Conservation (phyloP, 768 basidiomycete genomes). For the Lactifluus volemus region DNA sequence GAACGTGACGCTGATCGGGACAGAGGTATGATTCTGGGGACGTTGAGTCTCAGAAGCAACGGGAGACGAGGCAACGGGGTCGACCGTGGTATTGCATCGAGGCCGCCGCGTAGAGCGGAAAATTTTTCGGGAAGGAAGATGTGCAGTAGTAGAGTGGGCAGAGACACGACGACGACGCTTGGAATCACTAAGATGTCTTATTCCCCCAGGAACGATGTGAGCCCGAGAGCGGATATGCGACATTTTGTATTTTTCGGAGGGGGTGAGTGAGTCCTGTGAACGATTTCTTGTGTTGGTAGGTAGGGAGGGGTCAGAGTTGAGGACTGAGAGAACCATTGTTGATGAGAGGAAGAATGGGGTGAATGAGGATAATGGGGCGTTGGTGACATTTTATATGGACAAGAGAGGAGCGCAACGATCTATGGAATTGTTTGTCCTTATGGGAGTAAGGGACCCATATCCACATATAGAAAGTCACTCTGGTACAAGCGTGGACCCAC, state of each 20-base stretch:
- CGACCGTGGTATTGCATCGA: not conserved
- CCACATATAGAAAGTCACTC: too few species aligned
- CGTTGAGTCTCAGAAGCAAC: not conserved
- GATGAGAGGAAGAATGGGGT: not conserved
- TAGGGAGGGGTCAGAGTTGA: conserved; percentile 2
- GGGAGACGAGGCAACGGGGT: not conserved
- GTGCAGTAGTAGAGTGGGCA: not conserved
- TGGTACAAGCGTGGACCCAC: conserved; percentile 5
- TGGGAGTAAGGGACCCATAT: conserved; percentile 1
- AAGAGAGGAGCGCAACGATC: not conserved
- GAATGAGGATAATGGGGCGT: not conserved
- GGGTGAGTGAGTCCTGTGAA: not conserved
- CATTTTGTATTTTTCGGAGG: not conserved
- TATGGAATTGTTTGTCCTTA: not conserved
- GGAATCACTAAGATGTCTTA: conserved; percentile 11
- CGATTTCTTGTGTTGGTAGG: not conserved
- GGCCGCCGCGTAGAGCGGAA: not conserved
- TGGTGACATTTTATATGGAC: conserved; percentile 3
- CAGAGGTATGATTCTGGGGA: not conserved
- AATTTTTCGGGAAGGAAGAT: not conserved
- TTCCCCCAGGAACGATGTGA: conserved; percentile 11
- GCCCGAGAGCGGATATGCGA: conserved; percentile 3
- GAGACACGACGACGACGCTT: conserved; percentile 10
- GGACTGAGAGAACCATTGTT: conserved; percentile 13
- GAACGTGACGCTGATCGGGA: conserved; percentile 1